These are phyloP conservation scores for Trichoderma orchidacearum DNA, from an alignment of 495 filamentous ascomycete genomes.

Conservation along the genomic window DNA sequence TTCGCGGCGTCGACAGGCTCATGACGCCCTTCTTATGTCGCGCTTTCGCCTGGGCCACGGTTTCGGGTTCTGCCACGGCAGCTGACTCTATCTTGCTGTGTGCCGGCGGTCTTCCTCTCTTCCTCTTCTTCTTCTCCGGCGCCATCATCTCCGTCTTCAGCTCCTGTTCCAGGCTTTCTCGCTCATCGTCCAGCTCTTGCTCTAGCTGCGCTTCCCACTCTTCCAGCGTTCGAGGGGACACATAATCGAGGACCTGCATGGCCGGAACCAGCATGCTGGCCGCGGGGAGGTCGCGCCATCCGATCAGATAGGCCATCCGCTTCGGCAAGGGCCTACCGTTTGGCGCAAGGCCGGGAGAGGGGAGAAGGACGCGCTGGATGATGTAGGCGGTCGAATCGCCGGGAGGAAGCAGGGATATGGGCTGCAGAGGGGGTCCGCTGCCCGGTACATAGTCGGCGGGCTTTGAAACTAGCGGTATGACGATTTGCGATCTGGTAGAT, in stretches of 20 bases:
- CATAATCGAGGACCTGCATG: conserved; percentile 26
- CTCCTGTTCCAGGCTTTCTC: conserved; percentile 5
- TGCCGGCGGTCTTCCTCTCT: conserved; percentile 1
- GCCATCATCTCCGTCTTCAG: conserved; percentile 1
- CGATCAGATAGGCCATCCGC: conserved; percentile 25
- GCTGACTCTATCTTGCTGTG: not conserved
- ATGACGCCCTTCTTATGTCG: conserved; percentile 17
- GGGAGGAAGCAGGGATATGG: conserved; percentile 17
- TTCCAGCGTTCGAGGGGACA: conserved; percentile 28
- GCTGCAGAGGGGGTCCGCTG: conserved; percentile 22
- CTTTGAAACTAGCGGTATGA: conserved; percentile 7
- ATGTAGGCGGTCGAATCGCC: conserved; percentile 31
- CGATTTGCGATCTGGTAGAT: conserved; percentile 7
- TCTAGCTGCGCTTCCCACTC: conserved; percentile 24
- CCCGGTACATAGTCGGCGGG: conserved; percentile 17
- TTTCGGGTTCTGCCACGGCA: not conserved
- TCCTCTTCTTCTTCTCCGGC: not conserved
- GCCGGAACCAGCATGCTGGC: conserved; percentile 22
- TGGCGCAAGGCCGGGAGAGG: conserved; percentile 8
- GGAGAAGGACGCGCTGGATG: conserved; percentile 27
- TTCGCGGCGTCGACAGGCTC: conserved; percentile 15
- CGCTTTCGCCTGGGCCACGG: conserved; percentile 7
- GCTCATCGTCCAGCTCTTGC: conserved; percentile 16
- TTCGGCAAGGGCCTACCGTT: conserved; percentile 14
- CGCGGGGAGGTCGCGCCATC: conserved; percentile 27